These are phyloP conservation scores for Blastobotrys proliferans DNA, from an alignment of 1,139 yeast genomes.

Conservation along the genomic window DNA sequence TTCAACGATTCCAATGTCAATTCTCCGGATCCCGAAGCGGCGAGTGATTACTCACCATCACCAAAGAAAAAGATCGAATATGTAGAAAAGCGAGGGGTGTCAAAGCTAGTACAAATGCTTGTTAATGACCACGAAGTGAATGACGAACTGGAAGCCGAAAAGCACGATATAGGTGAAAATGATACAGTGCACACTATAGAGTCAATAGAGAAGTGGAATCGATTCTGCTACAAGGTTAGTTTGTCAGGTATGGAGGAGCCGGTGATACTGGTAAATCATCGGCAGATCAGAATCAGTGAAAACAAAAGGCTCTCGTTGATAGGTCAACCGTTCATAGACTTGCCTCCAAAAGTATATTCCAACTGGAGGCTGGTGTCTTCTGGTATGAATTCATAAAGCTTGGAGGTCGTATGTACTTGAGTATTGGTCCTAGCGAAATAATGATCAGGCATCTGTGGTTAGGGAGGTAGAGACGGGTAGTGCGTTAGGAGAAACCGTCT, in stretches of 20 bases:
- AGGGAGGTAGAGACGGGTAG: too few relatives aligned
- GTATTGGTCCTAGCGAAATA: too few relatives aligned
- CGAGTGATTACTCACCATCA: slow-evolving; percentile 13
- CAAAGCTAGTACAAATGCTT: slow-evolving; percentile 9
- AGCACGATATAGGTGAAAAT: neutral
- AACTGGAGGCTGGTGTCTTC: slow-evolving; percentile 1
- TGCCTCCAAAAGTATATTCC: neutral
- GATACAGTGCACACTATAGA: neutral
- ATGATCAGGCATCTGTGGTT: too few relatives aligned
- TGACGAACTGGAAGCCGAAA: slow-evolving; percentile 1
- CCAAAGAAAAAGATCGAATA: slow-evolving; percentile 7
- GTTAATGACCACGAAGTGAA: slow-evolving; percentile 11
- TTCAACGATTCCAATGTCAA: too few relatives aligned
- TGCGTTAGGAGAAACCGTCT: too few relatives aligned
- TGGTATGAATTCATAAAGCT: neutral
- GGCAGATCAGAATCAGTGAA: neutral
- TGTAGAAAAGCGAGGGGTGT: slow-evolving; percentile 2
- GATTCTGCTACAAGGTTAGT: slow-evolving; percentile 3
- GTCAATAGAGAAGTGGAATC: slow-evolving; percentile 6
- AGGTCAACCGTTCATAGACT: neutral
- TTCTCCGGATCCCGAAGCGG: too few relatives aligned
- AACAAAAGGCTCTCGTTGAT: neutral
- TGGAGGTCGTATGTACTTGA: neutral
- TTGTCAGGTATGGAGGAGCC: neutral
- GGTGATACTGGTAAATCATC: slow-evolving; percentile 8